Base-by-base conservation (phyloP, 2,329 filamentous ascomycete genomes). In the Cercospora zeae-maydis region DNA sequence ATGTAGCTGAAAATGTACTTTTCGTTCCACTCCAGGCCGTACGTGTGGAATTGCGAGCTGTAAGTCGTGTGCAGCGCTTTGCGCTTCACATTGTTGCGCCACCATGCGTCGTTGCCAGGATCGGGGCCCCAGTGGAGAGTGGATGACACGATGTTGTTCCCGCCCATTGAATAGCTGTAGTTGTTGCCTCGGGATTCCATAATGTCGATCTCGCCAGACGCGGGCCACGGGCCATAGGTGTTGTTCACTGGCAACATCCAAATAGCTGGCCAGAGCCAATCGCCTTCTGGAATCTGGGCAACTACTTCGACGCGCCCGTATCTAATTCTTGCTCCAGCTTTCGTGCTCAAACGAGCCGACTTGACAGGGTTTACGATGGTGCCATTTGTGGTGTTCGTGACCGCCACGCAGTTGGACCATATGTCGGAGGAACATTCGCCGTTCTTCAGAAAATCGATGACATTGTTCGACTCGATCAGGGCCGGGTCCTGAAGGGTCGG, bases 261-360 rank as follows among this genome's bases (percentile, higher is more conserved):
- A 71, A 96, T 93, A n/a, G 90, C 90, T 1, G 91, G 91, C 91
- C 91, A 95, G 10, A 96, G 82, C 91, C 91, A 95, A 78, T 95
- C 91, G 59, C 91, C 91, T 53, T 80, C 76, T 4, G 91, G 90
- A 30, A 95, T 78, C 76, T 88, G 88, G 27, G 91, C 91, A 1
- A 83, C 86, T 4, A 96, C 90, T 74, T 96, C 90, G 58, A 96
- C 83, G 47, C 90, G 88, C 53, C 91, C 91, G 73, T 90, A 96
- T 76, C 87, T 91, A 80, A 96, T 90, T 14, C 78, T 83, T 6
- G 86, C 86, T 14, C 88, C 85, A 47, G 84, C 84, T 73, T 85
- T 88, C 61, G 89, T 93, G 78, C 88, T 89, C 78, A 96, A 86
- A 64, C 91, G 88, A 6, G 86, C 91, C 0, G 91, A 93, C 70